phyloP scores from a whole-genome alignment of 2,329 filamentous ascomycete genomes.

The Exophiala phaeomuriformis region DNA sequence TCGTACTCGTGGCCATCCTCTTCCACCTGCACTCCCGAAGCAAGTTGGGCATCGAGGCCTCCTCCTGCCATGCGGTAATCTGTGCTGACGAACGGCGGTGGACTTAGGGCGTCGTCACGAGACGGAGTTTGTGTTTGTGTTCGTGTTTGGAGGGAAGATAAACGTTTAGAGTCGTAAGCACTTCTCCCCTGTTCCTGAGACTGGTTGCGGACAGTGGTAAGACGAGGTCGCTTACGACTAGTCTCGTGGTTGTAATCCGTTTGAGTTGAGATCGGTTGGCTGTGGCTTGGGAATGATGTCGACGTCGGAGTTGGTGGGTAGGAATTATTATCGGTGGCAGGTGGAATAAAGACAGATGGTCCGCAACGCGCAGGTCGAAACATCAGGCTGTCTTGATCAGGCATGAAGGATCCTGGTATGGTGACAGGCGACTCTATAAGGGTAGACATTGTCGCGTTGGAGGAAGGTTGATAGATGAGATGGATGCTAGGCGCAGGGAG shows the following conservation, averaged over 20 bases:
- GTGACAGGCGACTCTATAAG: conserved; percentile 9
- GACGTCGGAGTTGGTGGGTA: background rate
- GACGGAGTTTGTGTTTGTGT: background rate
- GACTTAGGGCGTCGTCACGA: conserved; percentile 25
- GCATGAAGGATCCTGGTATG: conserved; percentile 19
- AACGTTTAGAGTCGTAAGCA: background rate
- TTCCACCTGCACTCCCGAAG: conserved; percentile 26
- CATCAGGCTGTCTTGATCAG: conserved; percentile 3
- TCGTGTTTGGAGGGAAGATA: background rate
- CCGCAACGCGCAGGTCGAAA: conserved; percentile 11
- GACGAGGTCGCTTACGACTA: conserved; percentile 13
- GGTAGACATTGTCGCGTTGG: conserved; percentile 5
- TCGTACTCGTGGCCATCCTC: conserved; percentile 25
- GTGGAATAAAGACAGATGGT: conserved; percentile 17
- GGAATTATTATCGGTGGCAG: conserved; percentile 4
- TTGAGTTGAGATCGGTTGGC: background rate
- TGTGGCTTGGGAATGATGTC: background rate
- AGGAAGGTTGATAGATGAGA: background rate
- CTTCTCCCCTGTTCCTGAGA: background rate
- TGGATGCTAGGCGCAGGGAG: background rate
- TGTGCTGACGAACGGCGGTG: conserved; percentile 35
- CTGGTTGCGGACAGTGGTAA: background rate
- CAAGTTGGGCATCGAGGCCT: conserved; percentile 30
- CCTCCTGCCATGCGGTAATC: conserved; percentile 35
- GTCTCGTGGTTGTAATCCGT: background rate